Evolutionary conservation across 495 filamentous ascomycete species (phyloP).

Genomic region (Trichoderma asperelloides): DNA sequence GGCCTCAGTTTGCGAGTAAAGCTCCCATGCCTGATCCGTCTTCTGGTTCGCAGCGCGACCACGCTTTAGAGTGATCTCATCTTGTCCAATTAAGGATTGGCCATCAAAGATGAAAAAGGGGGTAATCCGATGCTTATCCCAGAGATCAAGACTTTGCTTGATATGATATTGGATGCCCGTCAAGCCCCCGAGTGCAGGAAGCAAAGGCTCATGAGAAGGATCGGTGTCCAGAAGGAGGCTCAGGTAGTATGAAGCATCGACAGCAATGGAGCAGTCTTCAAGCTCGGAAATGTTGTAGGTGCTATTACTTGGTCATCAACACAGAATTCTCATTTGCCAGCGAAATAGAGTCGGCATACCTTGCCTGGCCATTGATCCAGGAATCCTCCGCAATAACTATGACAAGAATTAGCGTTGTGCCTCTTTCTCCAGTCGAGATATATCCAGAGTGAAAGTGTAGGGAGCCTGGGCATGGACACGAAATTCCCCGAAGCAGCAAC

Average conservation of each 20-base stretch:
- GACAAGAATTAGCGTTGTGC: neutral
- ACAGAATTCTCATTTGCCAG: neutral
- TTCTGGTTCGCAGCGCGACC: constrained; percentile 42
- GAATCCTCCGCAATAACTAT: constrained; percentile 33
- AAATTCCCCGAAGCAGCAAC: neutral
- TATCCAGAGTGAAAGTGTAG: neutral
- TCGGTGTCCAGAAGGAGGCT: constrained; percentile 58
- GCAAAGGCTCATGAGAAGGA: constrained; percentile 69
- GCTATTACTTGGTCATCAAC: constrained; percentile 15
- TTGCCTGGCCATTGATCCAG: constrained; percentile 36
- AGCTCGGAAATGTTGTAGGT: constrained; percentile 37
- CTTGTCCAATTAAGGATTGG: constrained; percentile 62
- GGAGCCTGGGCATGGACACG: neutral
- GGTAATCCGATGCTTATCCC: constrained; percentile 53
- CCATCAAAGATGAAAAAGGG: constrained; percentile 88
- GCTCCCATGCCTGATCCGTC: constrained; percentile 62
- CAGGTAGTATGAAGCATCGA: constrained; percentile 89
- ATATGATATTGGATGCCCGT: constrained; percentile 68
- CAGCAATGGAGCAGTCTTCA: constrained; percentile 62
- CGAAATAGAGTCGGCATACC: constrained; percentile 19
- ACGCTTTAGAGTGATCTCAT: constrained; percentile 39
- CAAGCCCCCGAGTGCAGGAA: constrained; percentile 81
- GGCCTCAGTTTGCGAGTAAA: constrained; percentile 75
- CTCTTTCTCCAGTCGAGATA: neutral
- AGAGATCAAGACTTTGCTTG: constrained; percentile 59